phyloP scores from a whole-genome alignment of 352 stramenopile genomes.

The Globisporangium cylindrosporum region DNA sequence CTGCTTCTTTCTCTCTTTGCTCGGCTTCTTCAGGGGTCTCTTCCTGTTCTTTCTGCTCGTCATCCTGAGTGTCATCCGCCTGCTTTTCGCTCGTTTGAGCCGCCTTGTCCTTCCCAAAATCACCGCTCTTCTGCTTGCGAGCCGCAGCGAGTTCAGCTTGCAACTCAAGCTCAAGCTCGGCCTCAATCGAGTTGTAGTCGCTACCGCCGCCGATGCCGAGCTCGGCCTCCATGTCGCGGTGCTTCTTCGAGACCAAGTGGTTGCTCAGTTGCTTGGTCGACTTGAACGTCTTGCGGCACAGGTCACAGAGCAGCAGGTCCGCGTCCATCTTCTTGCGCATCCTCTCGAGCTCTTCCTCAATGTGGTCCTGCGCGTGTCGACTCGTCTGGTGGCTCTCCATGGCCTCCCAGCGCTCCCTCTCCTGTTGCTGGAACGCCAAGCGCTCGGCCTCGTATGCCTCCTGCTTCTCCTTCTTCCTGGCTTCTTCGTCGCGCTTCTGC shows the following conservation, averaged over 20 bases:
- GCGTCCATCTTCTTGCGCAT: constrained; percentile 68
- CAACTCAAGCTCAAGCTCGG: constrained; percentile 55
- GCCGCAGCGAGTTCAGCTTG: constrained; percentile 52
- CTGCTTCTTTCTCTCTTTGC: constrained; percentile 32
- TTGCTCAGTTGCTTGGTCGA: constrained; percentile 80
- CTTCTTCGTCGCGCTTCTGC: constrained; percentile 45
- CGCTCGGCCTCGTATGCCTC: constrained; percentile 55
- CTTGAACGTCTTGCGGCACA: constrained; percentile 86
- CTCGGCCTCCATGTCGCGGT: constrained; percentile 70
- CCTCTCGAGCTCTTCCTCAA: constrained; percentile 63
- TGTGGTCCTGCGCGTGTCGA: constrained; percentile 46
- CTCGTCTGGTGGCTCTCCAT: constrained; percentile 39
- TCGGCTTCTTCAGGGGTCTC: constrained; percentile 16
- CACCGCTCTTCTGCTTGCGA: constrained; percentile 23
- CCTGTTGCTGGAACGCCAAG: constrained; percentile 67
- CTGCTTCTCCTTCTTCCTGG: constrained; percentile 55
- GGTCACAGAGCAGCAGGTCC: constrained; percentile 64
- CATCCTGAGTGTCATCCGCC: not conserved
- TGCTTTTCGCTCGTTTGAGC: not conserved
- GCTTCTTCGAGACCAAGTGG: constrained; percentile 79
- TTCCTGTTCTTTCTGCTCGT: not conserved
- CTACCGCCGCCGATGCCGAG: constrained; percentile 47
- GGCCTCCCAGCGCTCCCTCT: constrained; percentile 54
- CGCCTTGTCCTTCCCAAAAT: constrained; percentile 4
- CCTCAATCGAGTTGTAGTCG: constrained; percentile 55